Base-by-base conservation (phyloP, 352 stramenopile genomes). In the Globisporangium lucens region DNA sequence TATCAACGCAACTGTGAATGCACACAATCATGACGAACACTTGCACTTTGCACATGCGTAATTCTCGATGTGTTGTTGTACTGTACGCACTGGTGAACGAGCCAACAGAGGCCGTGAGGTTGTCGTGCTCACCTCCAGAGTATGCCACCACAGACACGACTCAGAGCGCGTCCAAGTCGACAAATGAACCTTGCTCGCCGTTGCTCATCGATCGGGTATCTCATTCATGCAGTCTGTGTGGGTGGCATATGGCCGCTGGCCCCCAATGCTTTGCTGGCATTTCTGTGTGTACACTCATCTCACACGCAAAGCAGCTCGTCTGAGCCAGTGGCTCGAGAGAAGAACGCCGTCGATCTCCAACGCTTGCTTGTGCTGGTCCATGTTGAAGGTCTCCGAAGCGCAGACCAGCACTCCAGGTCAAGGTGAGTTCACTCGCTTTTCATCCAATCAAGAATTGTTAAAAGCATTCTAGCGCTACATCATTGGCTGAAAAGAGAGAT, bases 291-390 rank as follows among this genome's bases (percentile, higher is more conserved):
- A 58, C 52, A 24, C 52, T 58, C 52, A 36, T 58, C 52, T 36
- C 24, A 43, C 22, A n/a, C 51, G 51, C 22, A 17, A 13, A 2
- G 12, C 12, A 17, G 38, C 13, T 43, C 6, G 17, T 53, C 24
- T 35, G 24, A 36, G 51, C 24, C 49, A 56, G 22, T 58, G 52
- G 52, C 24, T 58, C 52, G 7, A 33, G 24, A 20, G 52, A 58
- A 58, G 52, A 58, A 38, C 27, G 52, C 52, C 52, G 52, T 38
- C 52, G 52, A 58, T 56, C 51, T 52, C 20, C 47, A 12, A 27
- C 4, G 0, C 47, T 53, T 10, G 49, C 10, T 17, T 17, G 36
- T 43, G 36, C 36, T 47, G 38, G 38, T 47, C 13, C 46, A 53
- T 22, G 46, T 27, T 58, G 52, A 58, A 58, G 27, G 52, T 30